A percentile compares a stretch with the other conserved stretches of the same genome.
These are phyloP conservation scores for Aspergillus heteromorphus DNA, from an alignment of 495 filamentous ascomycete genomes.

Conservation along the genomic window DNA sequence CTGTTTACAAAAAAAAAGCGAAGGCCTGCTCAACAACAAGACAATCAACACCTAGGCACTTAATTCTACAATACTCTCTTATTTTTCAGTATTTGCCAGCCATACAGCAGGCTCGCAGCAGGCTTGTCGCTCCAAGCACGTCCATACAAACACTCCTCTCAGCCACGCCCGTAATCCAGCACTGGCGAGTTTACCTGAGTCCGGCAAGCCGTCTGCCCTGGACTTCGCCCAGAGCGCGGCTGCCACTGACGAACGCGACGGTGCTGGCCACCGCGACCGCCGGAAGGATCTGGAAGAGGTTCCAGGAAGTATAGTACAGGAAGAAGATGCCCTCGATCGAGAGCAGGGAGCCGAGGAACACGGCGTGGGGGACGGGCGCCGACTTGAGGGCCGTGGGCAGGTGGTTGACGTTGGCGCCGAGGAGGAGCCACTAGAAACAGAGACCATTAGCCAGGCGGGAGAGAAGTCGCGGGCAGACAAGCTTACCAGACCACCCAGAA, in stretches of 20 bases:
- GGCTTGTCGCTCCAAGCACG: neutral
- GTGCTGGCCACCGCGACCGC: slow-evolving; percentile 59
- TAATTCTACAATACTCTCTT: too few relatives aligned
- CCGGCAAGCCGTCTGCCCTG: slow-evolving; percentile 79
- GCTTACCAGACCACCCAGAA: slow-evolving; percentile 66
- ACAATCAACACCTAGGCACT: too few relatives aligned
- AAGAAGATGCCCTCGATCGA: slow-evolving; percentile 89
- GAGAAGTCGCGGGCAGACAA: neutral
- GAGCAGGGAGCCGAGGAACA: slow-evolving; percentile 79
- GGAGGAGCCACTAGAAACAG: slow-evolving; percentile 58
- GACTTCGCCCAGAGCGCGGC: slow-evolving; percentile 87
- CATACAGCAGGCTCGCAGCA: neutral
- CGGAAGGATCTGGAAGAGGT: slow-evolving; percentile 83
- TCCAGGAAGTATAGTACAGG: slow-evolving; percentile 92
- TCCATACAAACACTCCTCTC: neutral
- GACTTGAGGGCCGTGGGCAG: slow-evolving; percentile 63
- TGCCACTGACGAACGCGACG: slow-evolving; percentile 81
- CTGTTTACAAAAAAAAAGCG: too few relatives aligned
- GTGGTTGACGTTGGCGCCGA: slow-evolving; percentile 84
- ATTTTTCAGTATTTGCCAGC: neutral
- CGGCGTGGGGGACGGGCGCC: slow-evolving; percentile 70
- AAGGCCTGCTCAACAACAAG: too few relatives aligned
- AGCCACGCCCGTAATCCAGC: slow-evolving; percentile 1
- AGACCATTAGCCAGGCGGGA: slow-evolving; percentile 9
- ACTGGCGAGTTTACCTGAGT: slow-evolving; percentile 53